Conservation (phyloP, 2,329 filamentous ascomycete species). For the Trichoderma polysporum region DNA sequence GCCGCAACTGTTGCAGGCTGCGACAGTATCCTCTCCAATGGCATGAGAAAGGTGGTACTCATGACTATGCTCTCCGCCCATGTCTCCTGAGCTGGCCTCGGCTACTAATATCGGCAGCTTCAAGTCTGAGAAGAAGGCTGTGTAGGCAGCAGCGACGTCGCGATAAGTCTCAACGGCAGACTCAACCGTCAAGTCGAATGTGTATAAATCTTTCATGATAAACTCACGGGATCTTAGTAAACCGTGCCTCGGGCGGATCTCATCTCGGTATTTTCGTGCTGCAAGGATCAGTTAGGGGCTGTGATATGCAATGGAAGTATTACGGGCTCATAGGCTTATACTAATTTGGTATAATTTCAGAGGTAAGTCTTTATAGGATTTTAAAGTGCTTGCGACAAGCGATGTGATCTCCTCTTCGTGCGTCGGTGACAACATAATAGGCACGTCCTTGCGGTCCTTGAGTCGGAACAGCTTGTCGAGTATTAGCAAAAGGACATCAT, state of each 20-base stretch:
- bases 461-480: conserved; percentile 70
- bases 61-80: conserved; percentile 90
- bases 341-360: conserved; percentile 87
- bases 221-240: conserved; percentile 88
- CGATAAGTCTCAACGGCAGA: conserved; percentile 80
- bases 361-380: conserved; percentile 84
- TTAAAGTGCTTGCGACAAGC: conserved; percentile 69
- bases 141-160: conserved; percentile 71
- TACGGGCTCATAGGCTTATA: conserved; percentile 39
- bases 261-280: conserved; percentile 94
- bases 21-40: conserved; percentile 82
- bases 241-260: conserved; percentile 83
- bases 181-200: conserved; percentile 71
- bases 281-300: conserved; percentile 24
- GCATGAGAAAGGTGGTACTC: conserved; percentile 84
- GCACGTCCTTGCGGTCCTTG: conserved; percentile 71
- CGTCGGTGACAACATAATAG: conserved; percentile 81
- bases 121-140: conserved; percentile 74
- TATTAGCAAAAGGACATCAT: conserved; percentile 25
- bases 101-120: conserved; percentile 82
- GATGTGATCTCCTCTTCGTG: conserved; percentile 96
- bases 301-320: background rate
- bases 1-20: conserved; percentile 70
- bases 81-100: conserved; percentile 90
- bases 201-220: conserved; percentile 97